Evolutionary conservation across 2,329 filamentous ascomycete genomes (phyloP).

Genomic region (Pseudogymnoascus sp.): DNA sequence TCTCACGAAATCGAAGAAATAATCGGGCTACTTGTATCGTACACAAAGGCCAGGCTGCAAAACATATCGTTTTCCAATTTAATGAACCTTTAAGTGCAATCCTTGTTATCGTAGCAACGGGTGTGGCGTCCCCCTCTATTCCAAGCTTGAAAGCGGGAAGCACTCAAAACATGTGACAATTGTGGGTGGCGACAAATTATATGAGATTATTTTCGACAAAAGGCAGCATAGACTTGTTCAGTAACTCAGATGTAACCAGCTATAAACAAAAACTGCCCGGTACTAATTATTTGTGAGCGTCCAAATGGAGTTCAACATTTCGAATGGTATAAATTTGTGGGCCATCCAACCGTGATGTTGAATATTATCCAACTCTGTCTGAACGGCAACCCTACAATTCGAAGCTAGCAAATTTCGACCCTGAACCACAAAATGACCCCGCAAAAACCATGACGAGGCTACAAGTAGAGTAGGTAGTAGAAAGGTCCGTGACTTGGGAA

Average conservation of each 20-base stretch:
- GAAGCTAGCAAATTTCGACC: slow-evolving; percentile 8
- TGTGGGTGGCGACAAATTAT: background rate
- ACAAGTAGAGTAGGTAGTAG: slow-evolving; percentile 1
- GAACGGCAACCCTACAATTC: slow-evolving; percentile 8
- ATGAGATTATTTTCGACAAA: background rate
- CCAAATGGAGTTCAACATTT: background rate
- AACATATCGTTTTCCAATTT: background rate
- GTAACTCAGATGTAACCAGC: no score
- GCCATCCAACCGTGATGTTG: background rate
- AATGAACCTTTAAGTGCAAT: background rate
- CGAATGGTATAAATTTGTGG: background rate
- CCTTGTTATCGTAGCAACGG: background rate
- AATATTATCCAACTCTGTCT: background rate
- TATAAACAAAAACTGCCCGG: background rate
- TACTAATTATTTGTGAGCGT: background rate
- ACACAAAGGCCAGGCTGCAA: background rate
- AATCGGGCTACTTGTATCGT: background rate
- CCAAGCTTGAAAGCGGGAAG: background rate
- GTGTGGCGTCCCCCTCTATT: background rate
- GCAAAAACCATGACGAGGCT: background rate
- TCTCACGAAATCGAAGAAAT: background rate
- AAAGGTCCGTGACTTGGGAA: background rate
- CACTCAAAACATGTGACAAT: background rate
- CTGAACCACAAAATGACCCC: background rate
- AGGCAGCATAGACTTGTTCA: no score